Evolutionary conservation across 805 yeast genomes (phyloP), one percentile per base, ranked within the genome.

Genomic region (Teunomyces atbi): DNA sequence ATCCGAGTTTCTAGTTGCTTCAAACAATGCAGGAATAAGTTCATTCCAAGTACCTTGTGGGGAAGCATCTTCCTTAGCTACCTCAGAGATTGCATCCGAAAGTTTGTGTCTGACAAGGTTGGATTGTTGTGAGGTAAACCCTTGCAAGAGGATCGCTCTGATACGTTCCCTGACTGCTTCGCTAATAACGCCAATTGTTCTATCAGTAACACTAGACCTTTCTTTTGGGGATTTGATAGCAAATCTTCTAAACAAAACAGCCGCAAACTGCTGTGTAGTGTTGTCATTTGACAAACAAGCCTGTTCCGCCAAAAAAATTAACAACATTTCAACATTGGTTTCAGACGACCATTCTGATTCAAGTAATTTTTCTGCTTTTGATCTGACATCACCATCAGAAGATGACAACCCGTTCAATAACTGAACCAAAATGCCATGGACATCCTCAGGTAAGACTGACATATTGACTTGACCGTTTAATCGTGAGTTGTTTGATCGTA

Each of bases 1-100:
- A 58, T 85, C 86, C 18, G 64, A 56, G 49, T 61, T 64, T 45
- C 74, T 70, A 15, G 83, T 69, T 8, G 94, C 89, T 55, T 79
- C 81, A 51, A 89, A 79, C 33, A 92, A 71, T 0, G 89, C 82
- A 44, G 87, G 89, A 32, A 90, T 68, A 41, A 86, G 77, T 35
- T 88, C 91, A 12, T 84, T 80, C 99, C 99, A 92, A 4, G 73
- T 65, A 4, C 75, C 76, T 18, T 72, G 73, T 15, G 70, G 74
- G 3, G 70, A 57, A 11, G 79, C 83, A 48, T 82, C 85, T 40
- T 73, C 77, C 57, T 84, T 83, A 1, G 97, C 95, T 39, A 92
- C 81, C 66, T 91, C 98, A 1, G 97, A 88, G 41, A 94, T 85
- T 6, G 96, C 96, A 71, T 94, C 99, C 2, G 97, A 84, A 41